Evolutionary conservation across 768 basidiomycete genomes (phyloP), one percentile per base, ranked within the genome.

Genomic region (Pleurotus ostreatus): DNA sequence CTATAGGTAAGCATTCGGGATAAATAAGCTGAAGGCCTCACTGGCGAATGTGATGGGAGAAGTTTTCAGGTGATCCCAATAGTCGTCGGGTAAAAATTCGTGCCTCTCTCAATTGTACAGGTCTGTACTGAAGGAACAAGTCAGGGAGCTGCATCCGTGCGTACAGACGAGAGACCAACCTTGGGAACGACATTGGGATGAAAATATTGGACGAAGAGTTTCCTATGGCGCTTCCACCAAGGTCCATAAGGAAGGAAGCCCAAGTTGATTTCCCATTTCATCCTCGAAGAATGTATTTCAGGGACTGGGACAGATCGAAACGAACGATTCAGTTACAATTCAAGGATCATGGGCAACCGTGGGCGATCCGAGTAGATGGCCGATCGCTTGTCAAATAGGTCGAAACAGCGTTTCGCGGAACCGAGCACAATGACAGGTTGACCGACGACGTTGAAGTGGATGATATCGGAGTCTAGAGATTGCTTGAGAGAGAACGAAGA

Each of bases 211-310:
- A 71, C 68, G 59, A 80, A 78, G 9, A 72, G 51, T 16, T 72
- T 68, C 7, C 80, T 70, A 16, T 72, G 71, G 11, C 68, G 66
- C 46, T 68, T 73, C 79, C 79, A 79, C 38, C 53, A 46, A 30
- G 69, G 62, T 16, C 74, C 74, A 47, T 79, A 79, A 2, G 67
- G 69, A 68, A 77, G 70, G 41, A 72, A 62, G 13, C 51, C 51
- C 5, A 55, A 46, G 22, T 55, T 55, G 45, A 55, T 45, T 15
- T 55, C 25, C 54, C 54, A 55, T 44, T 46, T 46, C 54, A 55
- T 46, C 12, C 54, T 55, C 12, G 23, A 16, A 13, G 34, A 16
- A 26, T 9, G 15, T 22, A 7, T 34, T 34, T 34, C 30, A 34
- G 30, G 11, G 13, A 26, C 22, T 16, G 25, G 11, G 49, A n/a